phyloP scores from a whole-genome alignment of 148 eudicot species.

The Rhododendron ovatum region DNA sequence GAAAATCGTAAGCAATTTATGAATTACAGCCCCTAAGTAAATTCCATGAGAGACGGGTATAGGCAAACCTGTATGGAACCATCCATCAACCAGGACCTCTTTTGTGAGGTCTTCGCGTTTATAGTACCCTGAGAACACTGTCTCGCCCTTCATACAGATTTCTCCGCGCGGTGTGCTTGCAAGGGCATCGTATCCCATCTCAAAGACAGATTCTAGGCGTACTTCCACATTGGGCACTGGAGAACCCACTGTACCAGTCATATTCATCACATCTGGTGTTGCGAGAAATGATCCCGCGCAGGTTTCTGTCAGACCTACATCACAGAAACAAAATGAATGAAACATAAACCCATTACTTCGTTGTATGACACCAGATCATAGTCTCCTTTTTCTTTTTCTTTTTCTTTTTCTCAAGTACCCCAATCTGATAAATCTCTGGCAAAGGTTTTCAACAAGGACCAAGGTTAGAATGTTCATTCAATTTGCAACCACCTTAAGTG shows the following conservation, averaged over 20 bases:
- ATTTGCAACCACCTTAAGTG: neutral
- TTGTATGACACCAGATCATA: neutral
- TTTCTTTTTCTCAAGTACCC: neutral
- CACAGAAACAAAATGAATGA: neutral
- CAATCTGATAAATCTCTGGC: neutral
- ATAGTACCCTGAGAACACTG: conserved; percentile 84
- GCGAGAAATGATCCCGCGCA: conserved; percentile 93
- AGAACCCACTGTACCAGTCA: conserved; percentile 94
- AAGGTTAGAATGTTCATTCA: neutral
- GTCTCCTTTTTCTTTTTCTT: neutral
- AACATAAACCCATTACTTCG: neutral
- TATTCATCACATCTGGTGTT: conserved; percentile 60
- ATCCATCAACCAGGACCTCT: conserved; percentile 86
- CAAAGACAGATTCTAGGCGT: conserved; percentile 90
- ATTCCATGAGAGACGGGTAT: neutral
- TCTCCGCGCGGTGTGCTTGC: conserved; percentile 77
- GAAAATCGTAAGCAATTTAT: neutral
- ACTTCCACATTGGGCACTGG: conserved; percentile 85
- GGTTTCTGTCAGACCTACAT: conserved; percentile 87
- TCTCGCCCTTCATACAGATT: conserved; percentile 75
- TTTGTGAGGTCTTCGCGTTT: conserved; percentile 93
- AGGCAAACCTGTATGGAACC: conserved; percentile 90
- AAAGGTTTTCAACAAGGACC: neutral
- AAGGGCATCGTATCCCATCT: conserved; percentile 91
- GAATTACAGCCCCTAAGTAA: neutral